These are phyloP conservation scores for Pneumocystis murina DNA, from an alignment of 1,139 yeast species.

Conservation along the genomic window DNA sequence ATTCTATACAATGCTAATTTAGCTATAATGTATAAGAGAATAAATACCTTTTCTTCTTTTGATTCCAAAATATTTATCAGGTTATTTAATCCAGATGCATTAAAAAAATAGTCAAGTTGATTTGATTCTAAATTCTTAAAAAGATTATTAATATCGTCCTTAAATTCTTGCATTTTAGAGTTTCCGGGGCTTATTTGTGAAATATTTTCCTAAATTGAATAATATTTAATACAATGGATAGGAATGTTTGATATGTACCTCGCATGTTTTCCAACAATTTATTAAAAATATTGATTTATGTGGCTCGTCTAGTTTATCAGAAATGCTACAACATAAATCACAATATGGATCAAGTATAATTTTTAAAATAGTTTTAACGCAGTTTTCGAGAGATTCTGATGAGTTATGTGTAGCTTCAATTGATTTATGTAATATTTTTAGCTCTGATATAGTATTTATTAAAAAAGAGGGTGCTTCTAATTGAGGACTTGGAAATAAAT, in stretches of 20 bases:
- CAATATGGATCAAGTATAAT: not conserved
- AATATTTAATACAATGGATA: not conserved
- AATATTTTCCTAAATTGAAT: not conserved
- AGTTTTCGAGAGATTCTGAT: not conserved
- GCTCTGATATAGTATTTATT: not conserved
- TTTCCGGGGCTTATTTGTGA: not conserved
- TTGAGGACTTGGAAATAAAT: not conserved
- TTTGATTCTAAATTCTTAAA: not conserved
- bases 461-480: not conserved
- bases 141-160: not conserved
- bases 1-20: not conserved
- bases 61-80: not conserved
- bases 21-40: not conserved
- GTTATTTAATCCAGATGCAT: not conserved
- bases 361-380: not conserved
- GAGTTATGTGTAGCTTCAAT: not conserved
- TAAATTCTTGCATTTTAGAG: not conserved
- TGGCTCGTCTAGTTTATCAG: not conserved
- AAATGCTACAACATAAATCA: not conserved
- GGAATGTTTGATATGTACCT: not conserved
- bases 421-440: not conserved
- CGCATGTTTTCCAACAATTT: not conserved
- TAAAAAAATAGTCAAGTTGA: not conserved
- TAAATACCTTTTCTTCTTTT: not conserved
- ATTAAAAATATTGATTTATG: not conserved